Evolutionary conservation across 2,329 filamentous ascomycete genomes (phyloP).

Genomic region (Aspergillus sp.): DNA sequence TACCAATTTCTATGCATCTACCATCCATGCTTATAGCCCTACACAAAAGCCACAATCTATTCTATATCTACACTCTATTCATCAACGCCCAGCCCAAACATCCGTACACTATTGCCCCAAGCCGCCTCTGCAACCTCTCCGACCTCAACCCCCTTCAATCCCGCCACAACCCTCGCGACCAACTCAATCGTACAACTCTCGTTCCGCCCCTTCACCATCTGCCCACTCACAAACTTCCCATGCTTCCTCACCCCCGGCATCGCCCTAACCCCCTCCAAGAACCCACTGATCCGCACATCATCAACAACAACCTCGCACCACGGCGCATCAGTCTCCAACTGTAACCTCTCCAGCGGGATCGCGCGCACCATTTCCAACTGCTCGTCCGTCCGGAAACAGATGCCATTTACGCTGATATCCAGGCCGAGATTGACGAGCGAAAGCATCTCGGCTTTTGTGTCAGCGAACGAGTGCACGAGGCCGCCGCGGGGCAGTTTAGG

Average conservation of each 20-base stretch:
- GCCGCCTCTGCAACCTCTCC: conserved; percentile 50
- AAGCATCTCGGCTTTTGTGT: conserved; percentile 59
- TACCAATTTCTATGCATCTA: background rate
- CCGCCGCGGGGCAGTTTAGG: conserved; percentile 53
- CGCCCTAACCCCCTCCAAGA: conserved; percentile 44
- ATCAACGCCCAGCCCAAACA: conserved; percentile 24
- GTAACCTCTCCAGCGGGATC: conserved; percentile 47
- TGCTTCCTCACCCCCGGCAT: conserved; percentile 53
- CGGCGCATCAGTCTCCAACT: conserved; percentile 56
- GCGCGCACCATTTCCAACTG: conserved; percentile 49
- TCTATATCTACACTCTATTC: background rate
- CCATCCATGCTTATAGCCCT: background rate
- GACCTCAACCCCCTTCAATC: conserved; percentile 50
- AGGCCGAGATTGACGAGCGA: conserved; percentile 44
- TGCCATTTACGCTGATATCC: conserved; percentile 56
- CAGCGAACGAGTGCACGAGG: conserved; percentile 89
- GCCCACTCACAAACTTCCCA: conserved; percentile 52
- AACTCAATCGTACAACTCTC: conserved; percentile 56
- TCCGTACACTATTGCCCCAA: conserved; percentile 42
- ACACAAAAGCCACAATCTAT: background rate
- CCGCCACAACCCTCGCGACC: conserved; percentile 55
- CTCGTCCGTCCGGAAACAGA: conserved; percentile 48
- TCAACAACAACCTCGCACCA: conserved; percentile 51
- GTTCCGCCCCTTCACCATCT: conserved; percentile 55
- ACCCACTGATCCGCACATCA: conserved; percentile 47